phyloP scores from a whole-genome alignment of 75 land plant genomes.

The Pinus tabuliformis region DNA sequence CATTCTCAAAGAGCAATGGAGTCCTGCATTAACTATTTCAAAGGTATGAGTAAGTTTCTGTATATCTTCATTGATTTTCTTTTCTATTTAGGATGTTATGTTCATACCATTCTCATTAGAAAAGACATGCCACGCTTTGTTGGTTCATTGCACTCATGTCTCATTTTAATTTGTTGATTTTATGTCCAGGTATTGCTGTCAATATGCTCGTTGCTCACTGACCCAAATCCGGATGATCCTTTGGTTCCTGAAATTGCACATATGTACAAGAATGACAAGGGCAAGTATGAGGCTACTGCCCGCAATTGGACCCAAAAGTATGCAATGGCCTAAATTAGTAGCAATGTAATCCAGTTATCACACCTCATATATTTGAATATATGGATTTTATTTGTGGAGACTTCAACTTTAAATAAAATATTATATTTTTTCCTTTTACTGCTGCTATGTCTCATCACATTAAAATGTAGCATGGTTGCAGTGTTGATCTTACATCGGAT shows the following conservation, averaged over 20 bases:
- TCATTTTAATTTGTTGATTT: neutral
- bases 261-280: conserved; percentile 66
- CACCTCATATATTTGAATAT: neutral
- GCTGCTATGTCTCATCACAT: neutral
- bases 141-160: neutral
- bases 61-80: neutral
- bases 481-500: neutral
- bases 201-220: conserved; percentile 69
- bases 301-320: conserved; percentile 71
- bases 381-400: neutral
- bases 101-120: neutral
- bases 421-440: neutral
- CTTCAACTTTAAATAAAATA: neutral
- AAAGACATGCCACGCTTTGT: neutral
- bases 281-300: conserved; percentile 64
- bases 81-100: conserved; percentile 8
- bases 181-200: conserved; percentile 59
- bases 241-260: conserved; percentile 78
- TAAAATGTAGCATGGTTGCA: neutral
- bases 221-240: conserved; percentile 74
- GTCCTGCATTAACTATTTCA: conserved; percentile 83
- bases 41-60: conserved; percentile 44
- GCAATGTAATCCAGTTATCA: neutral
- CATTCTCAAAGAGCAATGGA: conserved; percentile 88
- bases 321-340: conserved; percentile 46